A percentile compares a stretch with the other conserved stretches of the same genome.
phyloP scores from a whole-genome alignment of 2,329 filamentous ascomycete species.

The Arthrobotrys pseudoclavata region DNA sequence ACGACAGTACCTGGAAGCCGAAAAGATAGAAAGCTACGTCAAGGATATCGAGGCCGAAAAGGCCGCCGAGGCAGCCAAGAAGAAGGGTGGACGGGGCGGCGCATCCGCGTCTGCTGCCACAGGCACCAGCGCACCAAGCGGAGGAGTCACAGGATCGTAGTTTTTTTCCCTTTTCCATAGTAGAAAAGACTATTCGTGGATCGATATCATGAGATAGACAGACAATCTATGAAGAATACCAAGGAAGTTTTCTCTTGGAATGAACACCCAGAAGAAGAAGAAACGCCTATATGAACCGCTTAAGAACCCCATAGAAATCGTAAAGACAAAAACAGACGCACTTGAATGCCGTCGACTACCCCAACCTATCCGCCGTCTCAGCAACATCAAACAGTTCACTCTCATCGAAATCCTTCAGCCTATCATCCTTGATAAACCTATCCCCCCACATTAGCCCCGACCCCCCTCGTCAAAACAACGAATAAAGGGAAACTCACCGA shows the following conservation, averaged over 20 bases:
- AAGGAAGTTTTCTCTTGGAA: conserved; percentile 20
- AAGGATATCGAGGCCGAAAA: conserved; percentile 99
- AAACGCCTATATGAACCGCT: conserved; percentile 49
- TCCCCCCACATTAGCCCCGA: conserved; percentile 9
- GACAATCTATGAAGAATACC: conserved; percentile 23
- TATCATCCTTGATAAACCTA: conserved; percentile 91
- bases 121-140: conserved; percentile 65
- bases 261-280: conserved; percentile 4
- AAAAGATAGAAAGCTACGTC: conserved; percentile 96
- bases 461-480: background rate
- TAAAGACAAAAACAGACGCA: background rate
- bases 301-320: conserved; percentile 17
- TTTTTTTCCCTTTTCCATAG: background rate
- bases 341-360: conserved; percentile 6
- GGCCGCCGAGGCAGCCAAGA: conserved; percentile 97
- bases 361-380: conserved; percentile 61
- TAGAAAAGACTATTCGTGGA: conserved; percentile 14
- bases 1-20: conserved; percentile 79
- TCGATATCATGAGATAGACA: conserved; percentile 21
- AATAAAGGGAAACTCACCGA: conserved; percentile 67
- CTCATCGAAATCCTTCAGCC: conserved; percentile 74
- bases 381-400: conserved; percentile 59
- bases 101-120: conserved; percentile 63
- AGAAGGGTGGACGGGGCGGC: conserved; percentile 80
- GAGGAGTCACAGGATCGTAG: conserved; percentile 41